Percentiles rank a stretch among this genome's conserved stretches.
These are phyloP conservation scores for Metschnikowia rubicola DNA, from an alignment of 805 yeast species.

Conservation along the genomic window DNA sequence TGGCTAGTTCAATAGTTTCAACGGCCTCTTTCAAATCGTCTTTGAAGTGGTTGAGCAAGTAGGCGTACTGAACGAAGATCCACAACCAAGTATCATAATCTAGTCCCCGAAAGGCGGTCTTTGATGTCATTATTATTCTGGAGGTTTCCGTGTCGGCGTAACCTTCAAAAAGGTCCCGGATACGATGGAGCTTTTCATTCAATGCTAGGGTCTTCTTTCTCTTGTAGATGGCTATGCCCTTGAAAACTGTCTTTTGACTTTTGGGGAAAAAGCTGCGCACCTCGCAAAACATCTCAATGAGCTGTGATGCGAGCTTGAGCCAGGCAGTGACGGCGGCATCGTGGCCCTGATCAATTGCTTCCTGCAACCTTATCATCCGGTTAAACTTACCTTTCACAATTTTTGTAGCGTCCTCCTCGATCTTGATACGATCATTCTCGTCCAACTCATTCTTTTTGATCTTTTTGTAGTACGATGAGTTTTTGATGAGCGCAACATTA, in stretches of 20 bases:
- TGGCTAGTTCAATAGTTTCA: constrained; percentile 65
- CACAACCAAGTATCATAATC: constrained; percentile 80
- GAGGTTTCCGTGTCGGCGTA: constrained; percentile 30
- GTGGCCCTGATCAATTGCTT: constrained; percentile 36
- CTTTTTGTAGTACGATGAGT: constrained; percentile 12
- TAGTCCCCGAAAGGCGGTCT: constrained; percentile 68
- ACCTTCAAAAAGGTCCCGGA: constrained; percentile 63
- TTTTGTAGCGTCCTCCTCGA: constrained; percentile 57
- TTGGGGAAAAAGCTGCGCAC: constrained; percentile 76
- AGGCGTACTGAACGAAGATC: constrained; percentile 73
- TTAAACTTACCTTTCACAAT: constrained; percentile 54
- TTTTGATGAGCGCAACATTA: constrained; percentile 17
- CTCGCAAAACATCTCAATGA: constrained; percentile 77
- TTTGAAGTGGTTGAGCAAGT: constrained; percentile 60
- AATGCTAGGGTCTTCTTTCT: constrained; percentile 60
- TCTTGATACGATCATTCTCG: constrained; percentile 45
- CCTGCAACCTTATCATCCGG: constrained; percentile 50
- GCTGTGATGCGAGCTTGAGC: constrained; percentile 78
- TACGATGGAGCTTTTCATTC: constrained; percentile 69
- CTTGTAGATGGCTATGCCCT: constrained; percentile 62
- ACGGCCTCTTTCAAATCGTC: constrained; percentile 56
- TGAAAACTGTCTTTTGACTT: constrained; percentile 67
- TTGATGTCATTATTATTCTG: constrained; percentile 43
- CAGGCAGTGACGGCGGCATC: constrained; percentile 68
- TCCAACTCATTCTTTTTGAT: constrained; percentile 22